Base-by-base conservation (phyloP, 805 yeast species). In the Candida dajiaensis region DNA sequence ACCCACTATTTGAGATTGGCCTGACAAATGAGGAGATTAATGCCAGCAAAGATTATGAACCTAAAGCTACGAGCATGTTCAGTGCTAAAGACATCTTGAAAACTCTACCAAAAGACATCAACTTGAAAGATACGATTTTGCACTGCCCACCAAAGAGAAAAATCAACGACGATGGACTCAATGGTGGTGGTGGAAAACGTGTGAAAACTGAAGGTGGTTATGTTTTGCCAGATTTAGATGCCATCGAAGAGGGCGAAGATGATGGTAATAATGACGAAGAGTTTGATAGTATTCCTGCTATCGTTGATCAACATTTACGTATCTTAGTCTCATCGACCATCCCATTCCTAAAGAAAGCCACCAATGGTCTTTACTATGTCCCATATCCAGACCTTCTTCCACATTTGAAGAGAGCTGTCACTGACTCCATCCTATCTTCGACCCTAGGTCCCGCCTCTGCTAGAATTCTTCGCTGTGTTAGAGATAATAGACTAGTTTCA, bases 391-490 rank as follows among this genome's bases (percentile, higher is more conserved):
- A 73, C 31, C 55, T 86, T 19, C 63, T 69, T 29, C 70, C 74
- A 13, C 53, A 64, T 7, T 62, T 81, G 22, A 76, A 78, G 55
- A 69, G 72, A 40, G 66, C 68, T 47, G 74, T 74, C 16, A 77
- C 74, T 55, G 86, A 83, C 52, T 75, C 79, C 39, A 60, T 81
- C 22, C 58, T 86, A 38, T 77, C 81, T 46, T 67, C 80, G 2
- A 74, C 86, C 0, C 66, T 85, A 49, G 94, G 94, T 1, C 68
- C 74, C 9, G 75, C 82, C 16, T 78, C 90, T 0, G 73, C 85
- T 46, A 75, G 96, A 45, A 72, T 94, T 3, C 67, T 92, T 49
- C 80, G 95, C 52, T 85, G 96, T 55, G 75, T 94, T 28, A 79
- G 86, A 47, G 75, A 74, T 10, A 72, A 79, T 56, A 80, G 80